A percentile compares a stretch with the other conserved stretches of the same genome.
These are phyloP conservation scores for Acorus calamus DNA, from an alignment of 106 monocot genomes.

Conservation along the genomic window DNA sequence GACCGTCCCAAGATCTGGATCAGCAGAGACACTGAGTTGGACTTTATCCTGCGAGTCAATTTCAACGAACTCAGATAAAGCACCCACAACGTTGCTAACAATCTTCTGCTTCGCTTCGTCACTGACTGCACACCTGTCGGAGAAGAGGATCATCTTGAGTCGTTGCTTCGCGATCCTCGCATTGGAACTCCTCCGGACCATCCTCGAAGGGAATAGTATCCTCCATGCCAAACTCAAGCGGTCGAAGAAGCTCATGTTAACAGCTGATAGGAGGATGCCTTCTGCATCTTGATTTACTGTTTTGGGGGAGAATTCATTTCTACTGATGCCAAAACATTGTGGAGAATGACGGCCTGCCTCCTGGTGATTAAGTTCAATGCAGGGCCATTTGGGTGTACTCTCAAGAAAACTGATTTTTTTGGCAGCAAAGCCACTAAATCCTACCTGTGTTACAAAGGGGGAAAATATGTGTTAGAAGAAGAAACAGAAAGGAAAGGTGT, in stretches of 20 bases:
- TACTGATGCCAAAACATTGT: conserved; percentile 6
- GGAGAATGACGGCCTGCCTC: neutral
- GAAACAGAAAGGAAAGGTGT: too few relatives aligned
- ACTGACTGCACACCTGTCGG: conserved; percentile 84
- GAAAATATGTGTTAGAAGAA: neutral
- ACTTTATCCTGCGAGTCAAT: conserved; percentile 92
- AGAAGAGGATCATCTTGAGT: conserved; percentile 90
- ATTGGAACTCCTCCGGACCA: conserved; percentile 38
- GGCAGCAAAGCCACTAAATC: conserved; percentile 15
- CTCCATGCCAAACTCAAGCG: conserved; percentile 75
- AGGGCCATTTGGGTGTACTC: conserved; percentile 7
- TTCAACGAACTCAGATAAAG: conserved; percentile 89
- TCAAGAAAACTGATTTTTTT: conserved; percentile 13
- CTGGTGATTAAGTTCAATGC: neutral
- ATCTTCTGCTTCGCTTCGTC: conserved; percentile 93
- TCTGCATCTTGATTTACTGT: conserved; percentile 37
- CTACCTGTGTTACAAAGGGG: conserved; percentile 15
- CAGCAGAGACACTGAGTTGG: conserved; percentile 73
- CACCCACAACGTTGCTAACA: conserved; percentile 49
- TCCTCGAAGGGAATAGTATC: conserved; percentile 60
- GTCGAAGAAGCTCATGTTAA: conserved; percentile 74
- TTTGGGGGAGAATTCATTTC: conserved; percentile 10
- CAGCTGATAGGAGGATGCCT: conserved; percentile 40
- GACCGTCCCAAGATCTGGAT: conserved; percentile 69
- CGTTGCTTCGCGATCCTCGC: conserved; percentile 86